phyloP scores from a whole-genome alignment of 768 basidiomycete species.

The Porphyrellus cyaneotinctus region DNA sequence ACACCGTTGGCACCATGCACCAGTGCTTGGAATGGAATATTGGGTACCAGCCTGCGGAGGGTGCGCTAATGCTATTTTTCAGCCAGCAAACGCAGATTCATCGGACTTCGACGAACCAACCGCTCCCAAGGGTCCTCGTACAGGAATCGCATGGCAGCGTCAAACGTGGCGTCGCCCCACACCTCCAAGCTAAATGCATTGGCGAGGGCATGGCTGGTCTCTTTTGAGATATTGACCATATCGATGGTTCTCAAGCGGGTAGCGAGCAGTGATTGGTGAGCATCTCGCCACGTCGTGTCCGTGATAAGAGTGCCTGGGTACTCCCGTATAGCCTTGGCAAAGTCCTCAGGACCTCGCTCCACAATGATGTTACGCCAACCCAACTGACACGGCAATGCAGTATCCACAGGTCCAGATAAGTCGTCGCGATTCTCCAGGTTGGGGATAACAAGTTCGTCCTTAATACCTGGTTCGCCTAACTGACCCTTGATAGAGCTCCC shows the following conservation, averaged over 20 bases:
- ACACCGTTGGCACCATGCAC: slow-evolving; percentile 99
- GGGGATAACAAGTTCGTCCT: slow-evolving; percentile 81
- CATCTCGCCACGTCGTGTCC: slow-evolving; percentile 99
- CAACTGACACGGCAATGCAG: slow-evolving; percentile 72
- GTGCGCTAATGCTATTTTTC: slow-evolving; percentile 53
- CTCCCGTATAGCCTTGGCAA: slow-evolving; percentile 94
- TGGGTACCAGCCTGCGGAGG: slow-evolving; percentile 92
- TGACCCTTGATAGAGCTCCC: slow-evolving; percentile 98
- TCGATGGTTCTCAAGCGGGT: slow-evolving; percentile 94
- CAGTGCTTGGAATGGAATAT: slow-evolving; percentile 97
- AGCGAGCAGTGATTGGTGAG: slow-evolving; percentile 95
- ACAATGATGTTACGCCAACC: slow-evolving; percentile 99
- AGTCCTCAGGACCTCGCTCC: slow-evolving; percentile 95
- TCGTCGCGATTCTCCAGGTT: slow-evolving; percentile 73
- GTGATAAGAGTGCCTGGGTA: slow-evolving; percentile 95
- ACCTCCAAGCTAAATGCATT: slow-evolving; percentile 97
- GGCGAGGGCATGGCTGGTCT: slow-evolving; percentile 90
- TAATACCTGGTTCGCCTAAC: slow-evolving; percentile 89
- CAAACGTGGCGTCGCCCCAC: slow-evolving; percentile 99
- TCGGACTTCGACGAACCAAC: slow-evolving; percentile 49
- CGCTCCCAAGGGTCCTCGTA: slow-evolving; percentile 99
- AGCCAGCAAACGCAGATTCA: slow-evolving; percentile 3
- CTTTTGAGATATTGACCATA: slow-evolving; percentile 97
- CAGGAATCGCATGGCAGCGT: slow-evolving; percentile 98
- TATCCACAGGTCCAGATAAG: slow-evolving; percentile 71